Base-by-base conservation (phyloP, 2,329 filamentous ascomycete species). In the Venturia effusa region DNA sequence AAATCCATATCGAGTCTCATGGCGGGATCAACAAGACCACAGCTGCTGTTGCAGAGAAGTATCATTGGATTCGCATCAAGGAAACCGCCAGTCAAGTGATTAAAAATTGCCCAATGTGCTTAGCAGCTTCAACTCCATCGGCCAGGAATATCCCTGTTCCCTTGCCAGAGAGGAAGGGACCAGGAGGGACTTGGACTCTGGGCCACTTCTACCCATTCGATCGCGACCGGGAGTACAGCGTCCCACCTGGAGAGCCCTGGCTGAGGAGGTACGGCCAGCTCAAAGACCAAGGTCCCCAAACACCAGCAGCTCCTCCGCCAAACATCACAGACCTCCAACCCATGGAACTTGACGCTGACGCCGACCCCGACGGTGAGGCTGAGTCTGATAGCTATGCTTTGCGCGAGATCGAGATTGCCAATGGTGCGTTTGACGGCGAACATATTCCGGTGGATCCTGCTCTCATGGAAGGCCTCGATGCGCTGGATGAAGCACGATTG, bases 1-100 rank as follows among this genome's bases (percentile, higher is more conserved):
- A 83, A 65, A 83, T 92, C 43, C 94, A 99, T 75, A 80, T 85
- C 62, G 76, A 81, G 64, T 83, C 87, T 51, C 94, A 99, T 72
- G 91, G 89, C 7, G 94, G 94, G 61, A 97, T 97, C 80, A 99
- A 99, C 80, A 97, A 97, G 79, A 97, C 93, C 0, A 97, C 93
- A 0, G 92, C 93, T 24, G 88, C 87, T 24, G 96, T 99, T 70
- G 91, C 93, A 13, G 90, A 97, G 73, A 89, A 88, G 71, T 97
- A 93, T 73, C 94, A 97, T 77, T 99, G 94, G 94, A 92, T 95
- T 59, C 85, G 93, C 66, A 97, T 97, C 78, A 99, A 97, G 75
- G 92, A 97, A 76, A 97, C 93, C 0, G 94, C 97, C 66, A 94
- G 89, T 73, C 87, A 93, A 73, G 92, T 96, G 69, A 96, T 97